Evolutionary conservation across 352 stramenopile species (phyloP).

Genomic region (Globisporangium solare): DNA sequence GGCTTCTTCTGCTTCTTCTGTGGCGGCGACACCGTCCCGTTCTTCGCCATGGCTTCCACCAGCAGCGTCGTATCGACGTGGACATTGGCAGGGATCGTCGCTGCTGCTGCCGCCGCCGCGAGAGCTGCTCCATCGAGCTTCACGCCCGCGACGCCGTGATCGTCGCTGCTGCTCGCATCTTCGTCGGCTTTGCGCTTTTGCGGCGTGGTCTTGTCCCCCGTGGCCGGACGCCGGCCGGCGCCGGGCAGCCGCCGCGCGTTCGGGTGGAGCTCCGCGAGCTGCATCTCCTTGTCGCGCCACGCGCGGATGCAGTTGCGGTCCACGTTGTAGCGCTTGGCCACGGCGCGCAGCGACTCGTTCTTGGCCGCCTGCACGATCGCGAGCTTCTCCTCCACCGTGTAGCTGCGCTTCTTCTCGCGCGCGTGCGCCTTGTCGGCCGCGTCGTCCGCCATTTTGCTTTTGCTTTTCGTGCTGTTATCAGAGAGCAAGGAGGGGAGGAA

Average conservation of each 20-base stretch:
- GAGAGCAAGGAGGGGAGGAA: no score
- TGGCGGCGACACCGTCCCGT: not conserved
- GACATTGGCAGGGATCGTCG: no score
- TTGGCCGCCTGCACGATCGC: slow-evolving; percentile 53
- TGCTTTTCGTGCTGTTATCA: no score
- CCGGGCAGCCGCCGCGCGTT: slow-evolving; percentile 55
- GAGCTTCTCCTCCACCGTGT: slow-evolving; percentile 70
- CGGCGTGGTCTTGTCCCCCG: not conserved
- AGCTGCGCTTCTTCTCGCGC: slow-evolving; percentile 65
- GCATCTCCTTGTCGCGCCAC: slow-evolving; percentile 58
- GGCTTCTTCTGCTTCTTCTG: slow-evolving; percentile 11
- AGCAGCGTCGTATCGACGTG: no score
- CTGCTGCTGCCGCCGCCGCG: no score
- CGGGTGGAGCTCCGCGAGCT: slow-evolving; percentile 48
- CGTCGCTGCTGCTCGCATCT: not conserved
- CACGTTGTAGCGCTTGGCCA: slow-evolving; percentile 59
- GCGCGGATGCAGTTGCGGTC: slow-evolving; percentile 71
- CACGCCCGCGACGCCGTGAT: not conserved
- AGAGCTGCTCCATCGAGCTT: no score
- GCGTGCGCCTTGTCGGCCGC: not conserved
- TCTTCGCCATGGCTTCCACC: no score
- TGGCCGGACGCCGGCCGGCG: slow-evolving; percentile 34
- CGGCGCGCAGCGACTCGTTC: slow-evolving; percentile 43
- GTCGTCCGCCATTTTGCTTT: no score
- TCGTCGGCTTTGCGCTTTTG: slow-evolving; percentile 21